These are phyloP conservation scores for Aureobasidium sp. DNA, from an alignment of 2,329 filamentous ascomycete species.

Conservation along the genomic window DNA sequence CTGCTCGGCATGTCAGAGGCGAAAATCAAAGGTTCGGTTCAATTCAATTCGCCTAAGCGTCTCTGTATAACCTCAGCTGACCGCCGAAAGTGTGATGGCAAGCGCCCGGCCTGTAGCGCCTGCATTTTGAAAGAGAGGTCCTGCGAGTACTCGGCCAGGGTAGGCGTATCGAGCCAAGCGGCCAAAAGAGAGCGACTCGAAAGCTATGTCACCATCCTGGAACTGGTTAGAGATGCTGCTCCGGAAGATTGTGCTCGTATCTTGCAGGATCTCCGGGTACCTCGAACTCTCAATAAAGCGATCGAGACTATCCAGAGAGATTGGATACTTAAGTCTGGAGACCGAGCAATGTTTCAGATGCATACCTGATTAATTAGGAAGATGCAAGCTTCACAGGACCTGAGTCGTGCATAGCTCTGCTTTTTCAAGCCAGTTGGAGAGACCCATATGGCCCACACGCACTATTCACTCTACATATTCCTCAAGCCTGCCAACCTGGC, in stretches of 20 bases:
- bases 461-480: too few species aligned
- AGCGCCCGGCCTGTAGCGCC: neutral
- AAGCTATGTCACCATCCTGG: neutral
- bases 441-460: too few species aligned
- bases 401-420: too few species aligned
- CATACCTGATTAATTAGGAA: neutral
- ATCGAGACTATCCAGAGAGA: neutral
- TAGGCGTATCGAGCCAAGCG: neutral
- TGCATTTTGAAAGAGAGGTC: neutral
- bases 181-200: neutral
- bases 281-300: neutral
- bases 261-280: neutral
- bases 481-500: too few species aligned
- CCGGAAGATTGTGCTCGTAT: neutral
- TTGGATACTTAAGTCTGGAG: neutral
- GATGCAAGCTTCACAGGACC: too few species aligned
- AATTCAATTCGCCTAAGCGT: neutral
- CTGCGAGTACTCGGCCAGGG: neutral
- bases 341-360: neutral
- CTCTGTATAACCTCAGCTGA: neutral
- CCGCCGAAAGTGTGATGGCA: neutral
- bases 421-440: too few species aligned
- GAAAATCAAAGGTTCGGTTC: neutral
- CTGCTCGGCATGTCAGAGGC: neutral
- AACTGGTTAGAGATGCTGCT: neutral